phyloP scores from a whole-genome alignment of 2,329 filamentous ascomycete genomes.

The Aspergillus vadensis region DNA sequence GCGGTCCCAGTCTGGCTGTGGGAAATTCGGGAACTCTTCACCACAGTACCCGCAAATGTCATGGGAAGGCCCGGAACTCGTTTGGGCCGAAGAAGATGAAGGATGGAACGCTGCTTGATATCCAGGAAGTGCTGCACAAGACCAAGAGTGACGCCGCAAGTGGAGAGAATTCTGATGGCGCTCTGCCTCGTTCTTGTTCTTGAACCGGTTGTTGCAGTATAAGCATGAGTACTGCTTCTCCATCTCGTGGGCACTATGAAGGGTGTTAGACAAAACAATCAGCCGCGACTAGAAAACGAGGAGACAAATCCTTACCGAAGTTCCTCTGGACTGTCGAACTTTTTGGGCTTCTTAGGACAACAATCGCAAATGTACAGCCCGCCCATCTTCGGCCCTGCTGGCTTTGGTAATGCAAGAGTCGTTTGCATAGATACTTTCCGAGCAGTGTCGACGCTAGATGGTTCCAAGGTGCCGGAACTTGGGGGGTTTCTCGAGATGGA shows the following conservation, averaged over 20 bases:
- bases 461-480: conserved; percentile 41
- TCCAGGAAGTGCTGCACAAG: conserved; percentile 78
- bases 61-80: conserved; percentile 38
- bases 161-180: conserved; percentile 95
- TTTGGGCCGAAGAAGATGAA: conserved; percentile 57
- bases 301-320: conserved; percentile 67
- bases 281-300: background rate
- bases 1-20: conserved; percentile 83
- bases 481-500: conserved; percentile 39
- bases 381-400: conserved; percentile 50
- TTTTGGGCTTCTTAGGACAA: conserved; percentile 95
- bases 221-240: conserved; percentile 96
- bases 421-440: conserved; percentile 53
- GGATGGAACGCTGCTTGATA: conserved; percentile 85
- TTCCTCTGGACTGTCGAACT: conserved; percentile 83
- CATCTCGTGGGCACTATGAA: conserved; percentile 74
- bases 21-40: conserved; percentile 75
- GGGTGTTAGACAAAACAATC: background rate
- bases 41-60: conserved; percentile 96
- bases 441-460: conserved; percentile 38
- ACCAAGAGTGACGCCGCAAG: conserved; percentile 92
- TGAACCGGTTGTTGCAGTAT: conserved; percentile 93
- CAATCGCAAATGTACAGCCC: conserved; percentile 81
- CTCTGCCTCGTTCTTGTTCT: conserved; percentile 98
- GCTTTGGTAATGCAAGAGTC: conserved; percentile 36